Percentiles rank a stretch among this genome's conserved stretches.
These are phyloP conservation scores for Schizonepeta tenuifolia DNA, from an alignment of 257 asterid species.

Conservation along the genomic window DNA sequence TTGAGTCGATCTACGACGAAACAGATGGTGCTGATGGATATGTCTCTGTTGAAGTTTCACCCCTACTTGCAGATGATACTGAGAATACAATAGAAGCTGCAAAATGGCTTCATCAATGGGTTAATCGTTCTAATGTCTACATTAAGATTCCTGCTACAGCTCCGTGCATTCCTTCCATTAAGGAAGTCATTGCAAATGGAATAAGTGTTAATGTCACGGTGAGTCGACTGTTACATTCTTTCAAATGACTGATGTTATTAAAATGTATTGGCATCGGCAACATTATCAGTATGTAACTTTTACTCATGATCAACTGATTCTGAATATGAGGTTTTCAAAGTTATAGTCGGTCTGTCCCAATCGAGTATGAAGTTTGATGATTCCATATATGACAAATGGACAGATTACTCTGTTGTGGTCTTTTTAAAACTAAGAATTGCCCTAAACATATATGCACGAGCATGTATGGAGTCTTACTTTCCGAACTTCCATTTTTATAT, in stretches of 20 bases:
- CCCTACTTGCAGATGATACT: slow-evolving; percentile 94
- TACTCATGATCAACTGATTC: not conserved
- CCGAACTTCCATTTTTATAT: not conserved
- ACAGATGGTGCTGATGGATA: slow-evolving; percentile 96
- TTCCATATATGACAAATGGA: slow-evolving; percentile 3
- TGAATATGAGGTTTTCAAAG: slow-evolving; percentile 5
- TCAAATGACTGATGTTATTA: slow-evolving; percentile 15
- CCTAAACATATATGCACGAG: not conserved
- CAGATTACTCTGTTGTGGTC: not conserved
- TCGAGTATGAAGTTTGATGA: not conserved
- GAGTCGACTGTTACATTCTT: slow-evolving; percentile 41
- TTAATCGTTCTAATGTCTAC: slow-evolving; percentile 84
- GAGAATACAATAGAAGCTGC: slow-evolving; percentile 89
- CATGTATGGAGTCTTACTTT: not conserved
- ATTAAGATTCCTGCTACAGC: slow-evolving; percentile 98
- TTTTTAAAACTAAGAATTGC: not conserved
- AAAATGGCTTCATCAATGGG: slow-evolving; percentile 92
- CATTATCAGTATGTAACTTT: slow-evolving; percentile 1
- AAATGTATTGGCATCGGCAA: not conserved
- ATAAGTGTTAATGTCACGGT: slow-evolving; percentile 97
- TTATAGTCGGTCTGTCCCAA: not conserved
- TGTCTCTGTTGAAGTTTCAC: slow-evolving; percentile 99
- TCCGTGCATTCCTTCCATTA: slow-evolving; percentile 93
- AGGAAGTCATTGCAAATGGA: slow-evolving; percentile 94
- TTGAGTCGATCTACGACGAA: slow-evolving; percentile 83